phyloP scores from a whole-genome alignment of 1,284 basidiomycete genomes.

The Boletellus sp. region DNA sequence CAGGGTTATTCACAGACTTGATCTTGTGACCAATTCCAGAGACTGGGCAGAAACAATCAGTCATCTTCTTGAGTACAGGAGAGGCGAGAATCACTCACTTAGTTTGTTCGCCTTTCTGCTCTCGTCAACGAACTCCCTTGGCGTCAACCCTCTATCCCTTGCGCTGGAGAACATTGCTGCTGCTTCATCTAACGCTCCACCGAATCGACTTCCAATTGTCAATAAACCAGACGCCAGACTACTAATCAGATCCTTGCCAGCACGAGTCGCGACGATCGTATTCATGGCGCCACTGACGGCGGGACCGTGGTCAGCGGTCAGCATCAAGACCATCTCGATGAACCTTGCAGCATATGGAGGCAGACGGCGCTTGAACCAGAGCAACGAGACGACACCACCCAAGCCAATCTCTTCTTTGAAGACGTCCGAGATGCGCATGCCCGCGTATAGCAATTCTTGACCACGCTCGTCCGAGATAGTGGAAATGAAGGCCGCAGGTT shows the following conservation, averaged over 20 bases:
- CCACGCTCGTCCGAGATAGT: conserved; percentile 99
- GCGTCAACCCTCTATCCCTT: conserved; percentile 87
- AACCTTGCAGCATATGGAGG: conserved; percentile 90
- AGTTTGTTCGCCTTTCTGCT: conserved; percentile 96
- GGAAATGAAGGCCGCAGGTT: conserved; percentile 99
- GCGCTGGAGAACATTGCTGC: conserved; percentile 94
- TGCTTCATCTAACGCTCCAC: conserved; percentile 98
- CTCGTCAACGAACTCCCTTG: conserved; percentile 96
- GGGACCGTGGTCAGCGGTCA: conserved; percentile 98
- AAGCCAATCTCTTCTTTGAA: conserved; percentile 98
- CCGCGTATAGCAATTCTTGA: conserved; percentile 96
- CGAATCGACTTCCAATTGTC: conserved; percentile 97
- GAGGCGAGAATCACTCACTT: conserved; percentile 46
- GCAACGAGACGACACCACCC: conserved; percentile 92
- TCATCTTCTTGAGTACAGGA: background rate
- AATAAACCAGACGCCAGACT: conserved; percentile 94
- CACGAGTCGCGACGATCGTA: conserved; percentile 98
- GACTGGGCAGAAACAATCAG: conserved; percentile 44
- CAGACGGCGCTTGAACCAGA: conserved; percentile 97
- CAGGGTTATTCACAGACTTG: conserved; percentile 98
- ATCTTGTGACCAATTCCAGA: conserved; percentile 99
- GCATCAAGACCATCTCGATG: conserved; percentile 99
- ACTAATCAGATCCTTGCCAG: conserved; percentile 97
- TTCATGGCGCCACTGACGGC: conserved; percentile 98
- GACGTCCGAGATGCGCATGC: conserved; percentile 98